phyloP scores from a whole-genome alignment of 108 stramenopile species.

The Skeletonema tropicum region DNA sequence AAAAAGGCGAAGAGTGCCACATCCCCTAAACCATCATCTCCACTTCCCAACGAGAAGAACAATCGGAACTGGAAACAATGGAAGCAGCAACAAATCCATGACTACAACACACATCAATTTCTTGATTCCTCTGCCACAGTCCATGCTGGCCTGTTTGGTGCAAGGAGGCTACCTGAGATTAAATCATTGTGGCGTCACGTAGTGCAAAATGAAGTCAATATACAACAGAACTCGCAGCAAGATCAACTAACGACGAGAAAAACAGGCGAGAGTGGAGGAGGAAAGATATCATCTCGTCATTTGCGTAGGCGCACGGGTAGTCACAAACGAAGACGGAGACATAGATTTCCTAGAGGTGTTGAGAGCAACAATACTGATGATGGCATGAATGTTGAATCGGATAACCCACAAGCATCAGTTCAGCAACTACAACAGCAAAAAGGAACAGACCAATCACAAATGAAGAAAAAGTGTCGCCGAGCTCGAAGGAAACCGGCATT shows the following conservation, averaged over 20 bases:
- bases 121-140: slow-evolving; percentile 74
- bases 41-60: slow-evolving; percentile 5
- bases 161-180: slow-evolving; percentile 74
- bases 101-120: slow-evolving; percentile 56
- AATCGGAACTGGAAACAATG: slow-evolving; percentile 22
- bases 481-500: slow-evolving; percentile 44
- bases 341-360: slow-evolving; percentile 55
- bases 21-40: neutral
- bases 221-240: neutral
- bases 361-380: slow-evolving; percentile 16
- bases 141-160: slow-evolving; percentile 64
- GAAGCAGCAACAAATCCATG: slow-evolving; percentile 23
- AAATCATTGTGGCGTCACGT: slow-evolving; percentile 49
- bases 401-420: neutral
- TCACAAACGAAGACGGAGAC: slow-evolving; percentile 50
- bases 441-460: neutral
- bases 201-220: slow-evolving; percentile 7
- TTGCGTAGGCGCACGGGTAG: slow-evolving; percentile 78
- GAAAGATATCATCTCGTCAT: slow-evolving; percentile 76
- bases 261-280: slow-evolving; percentile 57
- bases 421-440: neutral
- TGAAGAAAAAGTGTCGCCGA: slow-evolving; percentile 34
- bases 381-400: neutral
- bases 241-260: neutral
- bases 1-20: neutral